Conservation (phyloP, 352 stramenopile species). For the Globisporangium parvum region DNA sequence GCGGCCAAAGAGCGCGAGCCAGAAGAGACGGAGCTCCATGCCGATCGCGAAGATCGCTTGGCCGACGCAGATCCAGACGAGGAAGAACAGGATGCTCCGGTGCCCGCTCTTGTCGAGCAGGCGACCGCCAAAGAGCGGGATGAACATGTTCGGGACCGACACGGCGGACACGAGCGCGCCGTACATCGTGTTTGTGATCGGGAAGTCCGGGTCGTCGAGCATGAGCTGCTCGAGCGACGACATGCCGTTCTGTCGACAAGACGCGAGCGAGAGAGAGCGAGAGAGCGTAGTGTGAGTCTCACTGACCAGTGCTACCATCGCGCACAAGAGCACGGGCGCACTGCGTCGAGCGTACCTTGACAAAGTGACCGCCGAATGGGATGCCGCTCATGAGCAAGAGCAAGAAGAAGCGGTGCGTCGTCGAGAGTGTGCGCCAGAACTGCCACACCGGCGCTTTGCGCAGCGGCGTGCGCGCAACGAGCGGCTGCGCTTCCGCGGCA, state of each 20-base stretch:
- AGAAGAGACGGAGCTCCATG: conserved; percentile 69
- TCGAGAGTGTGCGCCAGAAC: conserved; percentile 65
- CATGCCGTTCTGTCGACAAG: conserved; percentile 55
- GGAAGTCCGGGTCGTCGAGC: conserved; percentile 65
- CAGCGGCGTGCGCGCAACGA: conserved; percentile 22
- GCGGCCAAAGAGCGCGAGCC: conserved; percentile 72
- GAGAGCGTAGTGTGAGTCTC: background rate
- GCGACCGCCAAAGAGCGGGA: conserved; percentile 70
- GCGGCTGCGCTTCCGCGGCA: background rate
- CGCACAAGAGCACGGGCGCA: background rate
- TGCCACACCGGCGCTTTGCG: conserved; percentile 41
- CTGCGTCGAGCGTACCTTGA: conserved; percentile 37
- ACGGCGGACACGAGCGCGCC: conserved; percentile 74
- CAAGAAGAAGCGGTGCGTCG: conserved; percentile 71
- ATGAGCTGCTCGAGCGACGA: conserved; percentile 78
- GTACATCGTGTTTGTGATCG: conserved; percentile 84
- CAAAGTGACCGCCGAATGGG: conserved; percentile 82
- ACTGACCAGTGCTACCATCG: background rate
- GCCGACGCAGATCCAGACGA: conserved; percentile 75
- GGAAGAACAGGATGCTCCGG: conserved; percentile 70
- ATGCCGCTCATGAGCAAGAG: conserved; percentile 83
- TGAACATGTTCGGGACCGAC: conserved; percentile 79
- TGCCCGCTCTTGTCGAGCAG: conserved; percentile 78
- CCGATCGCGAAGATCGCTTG: conserved; percentile 75
- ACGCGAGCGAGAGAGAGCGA: background rate